Evolutionary conservation across 139 green algal genomes (phyloP), one percentile per base, ranked within the genome.

Genomic region (Chlorella sp.): DNA sequence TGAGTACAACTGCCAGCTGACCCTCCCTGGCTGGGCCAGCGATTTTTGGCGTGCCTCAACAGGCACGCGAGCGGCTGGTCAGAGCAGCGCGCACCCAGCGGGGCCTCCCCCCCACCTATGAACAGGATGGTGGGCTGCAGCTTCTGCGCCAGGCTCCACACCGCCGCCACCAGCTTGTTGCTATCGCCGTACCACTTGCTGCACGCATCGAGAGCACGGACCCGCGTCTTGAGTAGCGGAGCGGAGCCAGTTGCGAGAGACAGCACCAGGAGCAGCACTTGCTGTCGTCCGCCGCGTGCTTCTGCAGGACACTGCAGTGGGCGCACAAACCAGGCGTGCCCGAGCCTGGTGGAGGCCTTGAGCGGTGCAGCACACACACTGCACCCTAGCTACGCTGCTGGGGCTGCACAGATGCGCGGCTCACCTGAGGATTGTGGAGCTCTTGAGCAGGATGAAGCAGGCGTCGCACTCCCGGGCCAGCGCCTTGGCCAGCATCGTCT

Each of bases 101-200:
- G 38, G 70, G 24, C 70, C 40, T 26, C 36, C 51, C 60, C 19
- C 90, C 40, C 82, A 95, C 93, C 96, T 20, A 99, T 96, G 90
- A 99, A 99, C 73, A 99, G 96, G 89, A 99, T 98, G 69, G 90
- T 81, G 92, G 4, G 95, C 89, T 98, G 89, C 70, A 99, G 89
- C 90, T 99, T 99, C 60, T 84, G 84, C 0, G 96, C 96, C 65
- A 98, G 84, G 36, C 89, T 95, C 89, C 98, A 98, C 22, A 98
- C 89, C 38, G 94, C 96, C 48, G 89, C 87, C 81, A 97, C 92
- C 64, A 97, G 89, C 88, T 98, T 98, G 86, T 98, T 93, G 7
- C 94, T 95, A 82, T 98, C 96, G 11, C 96, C 96, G 82, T 97
- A 96, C 96, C 96, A 99, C 92, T 99, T 99, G 91, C 84, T 77